Evolutionary conservation across 2,329 filamentous ascomycete genomes (phyloP).

Genomic region (Nigrospora oryzae): DNA sequence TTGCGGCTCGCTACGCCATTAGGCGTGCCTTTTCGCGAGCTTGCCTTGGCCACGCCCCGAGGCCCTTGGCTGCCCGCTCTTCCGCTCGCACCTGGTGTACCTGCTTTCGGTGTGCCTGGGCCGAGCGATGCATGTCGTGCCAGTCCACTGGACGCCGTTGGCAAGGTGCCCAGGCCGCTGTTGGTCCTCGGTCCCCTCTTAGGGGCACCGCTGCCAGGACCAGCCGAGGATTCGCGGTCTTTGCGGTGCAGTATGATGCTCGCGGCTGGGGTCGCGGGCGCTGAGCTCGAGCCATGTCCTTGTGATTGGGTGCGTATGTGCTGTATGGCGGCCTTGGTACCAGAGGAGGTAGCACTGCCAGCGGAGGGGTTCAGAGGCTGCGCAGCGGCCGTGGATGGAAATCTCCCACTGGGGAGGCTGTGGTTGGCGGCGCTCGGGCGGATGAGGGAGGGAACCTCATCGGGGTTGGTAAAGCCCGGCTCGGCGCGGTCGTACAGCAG

Average conservation of each 20-base stretch:
- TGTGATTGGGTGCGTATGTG: slow-evolving; percentile 44
- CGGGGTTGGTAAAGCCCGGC: slow-evolving; percentile 52
- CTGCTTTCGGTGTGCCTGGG: slow-evolving; percentile 51
- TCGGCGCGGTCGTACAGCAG: slow-evolving; percentile 52
- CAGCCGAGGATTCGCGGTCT: slow-evolving; percentile 48
- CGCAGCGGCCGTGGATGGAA: slow-evolving; percentile 18
- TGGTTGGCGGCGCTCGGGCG: slow-evolving; percentile 48
- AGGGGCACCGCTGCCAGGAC: slow-evolving; percentile 36
- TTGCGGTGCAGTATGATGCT: slow-evolving; percentile 51
- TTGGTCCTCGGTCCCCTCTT: slow-evolving; percentile 45
- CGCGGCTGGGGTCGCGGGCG: slow-evolving; percentile 51
- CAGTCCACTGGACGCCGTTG: slow-evolving; percentile 46
- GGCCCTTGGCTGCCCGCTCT: slow-evolving; percentile 54
- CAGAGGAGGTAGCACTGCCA: slow-evolving; percentile 31
- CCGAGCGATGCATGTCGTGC: slow-evolving; percentile 56
- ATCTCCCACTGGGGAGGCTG: slow-evolving; percentile 32
- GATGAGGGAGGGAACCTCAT: slow-evolving; percentile 55
- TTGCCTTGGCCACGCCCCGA: slow-evolving; percentile 38
- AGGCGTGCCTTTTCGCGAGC: slow-evolving; percentile 34
- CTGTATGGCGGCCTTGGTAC: slow-evolving; percentile 31
- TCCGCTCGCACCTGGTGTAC: slow-evolving; percentile 24
- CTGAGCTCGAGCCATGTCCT: slow-evolving; percentile 42
- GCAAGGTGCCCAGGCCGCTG: slow-evolving; percentile 35
- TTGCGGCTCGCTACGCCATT: slow-evolving; percentile 22
- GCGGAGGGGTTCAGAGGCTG: slow-evolving; percentile 26